Conservation (phyloP, 208 protist genomes). For the Acanthamoeba culbertsoni region DNA sequence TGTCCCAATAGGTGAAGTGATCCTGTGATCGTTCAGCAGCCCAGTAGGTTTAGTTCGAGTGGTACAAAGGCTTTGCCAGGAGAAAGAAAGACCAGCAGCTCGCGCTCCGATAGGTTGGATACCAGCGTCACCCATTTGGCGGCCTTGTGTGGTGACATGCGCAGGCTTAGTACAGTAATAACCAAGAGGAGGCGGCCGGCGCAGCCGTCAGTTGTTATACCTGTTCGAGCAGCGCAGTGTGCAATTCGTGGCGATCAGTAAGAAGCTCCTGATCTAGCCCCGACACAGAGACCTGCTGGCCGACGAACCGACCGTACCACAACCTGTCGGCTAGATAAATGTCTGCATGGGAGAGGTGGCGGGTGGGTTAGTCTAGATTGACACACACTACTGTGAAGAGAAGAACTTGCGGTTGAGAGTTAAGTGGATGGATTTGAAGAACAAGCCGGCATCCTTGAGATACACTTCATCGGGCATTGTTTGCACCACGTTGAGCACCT, state of each 20-base stretch:
- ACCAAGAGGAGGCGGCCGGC: not conserved
- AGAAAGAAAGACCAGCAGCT: not conserved
- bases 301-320: constrained; percentile 17
- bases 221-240: not conserved
- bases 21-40: not conserved
- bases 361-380: not conserved
- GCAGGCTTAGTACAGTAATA: not conserved
- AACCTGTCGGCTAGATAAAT: not conserved
- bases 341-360: not conserved
- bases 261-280: not conserved
- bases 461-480: not conserved
- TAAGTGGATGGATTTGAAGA: not conserved
- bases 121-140: not conserved
- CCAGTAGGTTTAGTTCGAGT: too few relatives aligned
- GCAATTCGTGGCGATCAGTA: not conserved
- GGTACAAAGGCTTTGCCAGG: not conserved
- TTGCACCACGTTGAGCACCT: not conserved
- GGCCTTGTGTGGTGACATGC: not conserved
- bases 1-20: not conserved
- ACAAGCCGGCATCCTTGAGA: not conserved
- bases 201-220: not conserved
- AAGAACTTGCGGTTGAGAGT: not conserved
- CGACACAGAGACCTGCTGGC: not conserved
- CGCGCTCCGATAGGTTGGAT: not conserved
- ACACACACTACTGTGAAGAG: not conserved